Percentiles rank a stretch among this genome's conserved stretches.
These are phyloP conservation scores for Cadophora luteo-olivacea DNA, from an alignment of 2,329 filamentous ascomycete genomes.

Conservation along the genomic window DNA sequence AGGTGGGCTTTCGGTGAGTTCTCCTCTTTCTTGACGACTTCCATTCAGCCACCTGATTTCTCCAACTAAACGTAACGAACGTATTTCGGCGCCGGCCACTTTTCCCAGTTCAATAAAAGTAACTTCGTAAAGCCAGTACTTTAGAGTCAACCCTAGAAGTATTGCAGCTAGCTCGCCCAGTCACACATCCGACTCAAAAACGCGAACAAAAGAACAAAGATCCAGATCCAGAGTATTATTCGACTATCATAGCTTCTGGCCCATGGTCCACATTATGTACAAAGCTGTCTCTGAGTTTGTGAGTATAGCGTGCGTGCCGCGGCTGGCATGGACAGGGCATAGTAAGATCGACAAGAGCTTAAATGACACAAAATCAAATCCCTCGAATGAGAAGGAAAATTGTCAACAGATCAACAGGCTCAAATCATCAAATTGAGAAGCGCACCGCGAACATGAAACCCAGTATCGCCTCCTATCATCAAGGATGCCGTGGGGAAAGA, in stretches of 20 bases:
- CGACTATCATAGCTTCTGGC: background rate
- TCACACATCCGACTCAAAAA: background rate
- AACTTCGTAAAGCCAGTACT: background rate
- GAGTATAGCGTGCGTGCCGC: background rate
- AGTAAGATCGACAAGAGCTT: slow-evolving; percentile 16
- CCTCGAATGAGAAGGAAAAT: background rate
- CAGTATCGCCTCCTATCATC: slow-evolving; percentile 1
- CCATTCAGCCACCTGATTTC: slow-evolving; percentile 6
- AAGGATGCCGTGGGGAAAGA: background rate
- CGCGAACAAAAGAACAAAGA: background rate
- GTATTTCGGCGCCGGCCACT: slow-evolving; percentile 2
- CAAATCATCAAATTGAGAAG: background rate
- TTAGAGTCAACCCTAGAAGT: background rate
- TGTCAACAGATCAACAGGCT: background rate
- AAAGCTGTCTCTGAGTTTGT: background rate
- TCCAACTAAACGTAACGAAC: background rate
- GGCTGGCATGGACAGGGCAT: slow-evolving; percentile 9
- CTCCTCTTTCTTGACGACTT: slow-evolving; percentile 6
- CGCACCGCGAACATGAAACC: slow-evolving; percentile 6
- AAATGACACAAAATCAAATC: slow-evolving; percentile 1
- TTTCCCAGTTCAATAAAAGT: background rate
- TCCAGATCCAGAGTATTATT: background rate
- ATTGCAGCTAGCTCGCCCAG: background rate
- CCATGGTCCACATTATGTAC: slow-evolving; percentile 2
- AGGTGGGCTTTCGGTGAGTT: slow-evolving; percentile 8